These are phyloP conservation scores for Candida patagonica DNA, from an alignment of 805 yeast species.

Conservation along the genomic window DNA sequence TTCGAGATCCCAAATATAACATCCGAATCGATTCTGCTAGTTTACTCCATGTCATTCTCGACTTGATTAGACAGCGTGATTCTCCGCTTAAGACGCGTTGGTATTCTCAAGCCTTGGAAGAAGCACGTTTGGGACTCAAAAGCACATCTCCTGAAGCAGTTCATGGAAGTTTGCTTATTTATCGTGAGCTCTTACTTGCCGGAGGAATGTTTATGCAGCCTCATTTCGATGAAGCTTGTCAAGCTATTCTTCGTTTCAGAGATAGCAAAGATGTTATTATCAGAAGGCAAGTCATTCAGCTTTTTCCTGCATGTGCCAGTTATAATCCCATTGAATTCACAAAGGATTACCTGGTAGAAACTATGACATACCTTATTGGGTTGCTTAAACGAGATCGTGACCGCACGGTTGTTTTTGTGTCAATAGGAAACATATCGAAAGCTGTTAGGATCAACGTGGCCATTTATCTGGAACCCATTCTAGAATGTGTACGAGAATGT, in stretches of 20 bases:
- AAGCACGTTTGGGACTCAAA: constrained; percentile 53
- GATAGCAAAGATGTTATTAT: constrained; percentile 70
- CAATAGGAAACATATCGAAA: constrained; percentile 77
- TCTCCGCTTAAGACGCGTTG: constrained; percentile 58
- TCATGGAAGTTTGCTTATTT: constrained; percentile 83
- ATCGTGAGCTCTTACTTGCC: constrained; percentile 62
- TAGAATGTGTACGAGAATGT: constrained; percentile 76
- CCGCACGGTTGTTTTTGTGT: constrained; percentile 60
- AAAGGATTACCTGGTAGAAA: constrained; percentile 68
- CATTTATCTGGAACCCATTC: constrained; percentile 78
- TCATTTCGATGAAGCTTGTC: constrained; percentile 69
- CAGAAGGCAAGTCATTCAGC: constrained; percentile 74
- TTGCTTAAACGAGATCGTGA: constrained; percentile 73
- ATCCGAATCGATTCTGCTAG: constrained; percentile 80
- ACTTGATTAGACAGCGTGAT: constrained; percentile 74
- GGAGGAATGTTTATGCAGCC: constrained; percentile 66
- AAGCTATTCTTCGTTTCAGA: constrained; percentile 59
- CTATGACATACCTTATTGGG: constrained; percentile 65
- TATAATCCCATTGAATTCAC: constrained; percentile 70
- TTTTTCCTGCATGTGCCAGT: constrained; percentile 73
- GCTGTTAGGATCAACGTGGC: constrained; percentile 76
- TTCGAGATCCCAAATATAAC: constrained; percentile 65
- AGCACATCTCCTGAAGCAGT: constrained; percentile 51
- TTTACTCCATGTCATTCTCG: constrained; percentile 67
- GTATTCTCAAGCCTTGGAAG: constrained; percentile 61